Conservation (phyloP, 108 stramenopile genomes). For the Cyclotella choctawhatcheeana region DNA sequence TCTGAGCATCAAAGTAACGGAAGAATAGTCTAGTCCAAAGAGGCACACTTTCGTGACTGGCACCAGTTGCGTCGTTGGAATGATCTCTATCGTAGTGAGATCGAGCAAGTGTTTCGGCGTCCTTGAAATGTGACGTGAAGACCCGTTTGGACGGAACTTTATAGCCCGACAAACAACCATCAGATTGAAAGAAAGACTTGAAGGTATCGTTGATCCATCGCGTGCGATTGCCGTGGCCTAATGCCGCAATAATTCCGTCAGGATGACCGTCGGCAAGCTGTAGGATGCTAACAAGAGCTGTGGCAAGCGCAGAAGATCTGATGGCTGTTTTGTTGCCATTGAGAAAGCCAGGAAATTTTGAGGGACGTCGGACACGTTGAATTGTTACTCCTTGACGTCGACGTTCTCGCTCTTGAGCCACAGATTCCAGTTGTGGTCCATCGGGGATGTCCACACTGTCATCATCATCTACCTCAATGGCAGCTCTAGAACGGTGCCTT, state of each 20-base stretch:
- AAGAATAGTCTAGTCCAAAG: neutral
- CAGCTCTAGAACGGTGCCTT: too few species aligned
- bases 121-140: neutral
- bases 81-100: neutral
- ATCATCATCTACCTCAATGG: neutral
- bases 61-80: neutral
- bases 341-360: neutral
- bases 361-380: neutral
- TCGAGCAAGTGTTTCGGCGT: neutral
- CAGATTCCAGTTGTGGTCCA: neutral
- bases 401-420: neutral
- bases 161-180: neutral
- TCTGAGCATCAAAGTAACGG: neutral
- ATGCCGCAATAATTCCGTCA: neutral
- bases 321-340: neutral
- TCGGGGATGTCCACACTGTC: neutral
- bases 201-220: neutral
- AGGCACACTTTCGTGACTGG: neutral
- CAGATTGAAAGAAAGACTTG: neutral
- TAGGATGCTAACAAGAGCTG: neutral
- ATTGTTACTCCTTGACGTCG: neutral
- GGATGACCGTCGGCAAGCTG: neutral
- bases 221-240: neutral
- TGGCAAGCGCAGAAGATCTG: neutral
- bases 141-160: neutral